A percentile compares a stretch with the other conserved stretches of the same genome.
Evolutionary conservation across 2,329 filamentous ascomycete species (phyloP).

Genomic region (Nemania sp.): DNA sequence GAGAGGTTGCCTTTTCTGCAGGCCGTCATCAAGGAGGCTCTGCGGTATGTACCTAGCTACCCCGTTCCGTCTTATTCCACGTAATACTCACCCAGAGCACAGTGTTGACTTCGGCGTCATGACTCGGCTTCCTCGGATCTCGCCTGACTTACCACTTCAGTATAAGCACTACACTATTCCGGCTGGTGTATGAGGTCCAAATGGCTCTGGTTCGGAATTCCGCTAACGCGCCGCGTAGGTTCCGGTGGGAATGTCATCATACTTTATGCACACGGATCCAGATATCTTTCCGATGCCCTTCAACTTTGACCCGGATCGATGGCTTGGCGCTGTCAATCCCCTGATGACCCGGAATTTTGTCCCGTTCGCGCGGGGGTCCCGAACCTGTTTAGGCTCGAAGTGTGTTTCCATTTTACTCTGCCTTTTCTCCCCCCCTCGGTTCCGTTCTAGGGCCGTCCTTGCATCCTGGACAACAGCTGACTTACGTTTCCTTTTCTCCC

Average conservation of each 20-base stretch:
- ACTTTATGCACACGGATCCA: constrained; percentile 44
- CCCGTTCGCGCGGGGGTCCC: constrained; percentile 38
- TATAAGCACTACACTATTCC: constrained; percentile 41
- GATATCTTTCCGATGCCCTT: constrained; percentile 42
- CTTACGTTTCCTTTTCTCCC: background rate
- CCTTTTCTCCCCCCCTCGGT: background rate
- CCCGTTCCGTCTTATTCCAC: background rate
- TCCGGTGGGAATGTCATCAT: constrained; percentile 45
- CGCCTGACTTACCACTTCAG: constrained; percentile 40
- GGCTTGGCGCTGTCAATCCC: constrained; percentile 36
- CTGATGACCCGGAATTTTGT: constrained; percentile 37
- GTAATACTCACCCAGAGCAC: constrained; percentile 4
- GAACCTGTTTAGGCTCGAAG: constrained; percentile 40
- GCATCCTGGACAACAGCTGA: background rate
- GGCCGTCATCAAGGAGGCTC: constrained; percentile 41
- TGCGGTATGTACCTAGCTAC: constrained; percentile 34
- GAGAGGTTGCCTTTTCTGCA: constrained; percentile 55
- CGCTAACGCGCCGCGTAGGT: constrained; percentile 29
- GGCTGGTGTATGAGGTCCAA: constrained; percentile 31
- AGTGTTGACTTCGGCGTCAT: constrained; percentile 38
- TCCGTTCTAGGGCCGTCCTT: background rate
- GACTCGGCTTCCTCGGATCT: constrained; percentile 41
- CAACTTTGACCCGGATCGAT: constrained; percentile 42
- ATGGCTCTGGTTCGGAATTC: background rate
- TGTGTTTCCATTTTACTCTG: background rate